Evolutionary conservation across 169 alveolate species (phyloP).

Genomic region (Eimeria acervulina): DNA sequence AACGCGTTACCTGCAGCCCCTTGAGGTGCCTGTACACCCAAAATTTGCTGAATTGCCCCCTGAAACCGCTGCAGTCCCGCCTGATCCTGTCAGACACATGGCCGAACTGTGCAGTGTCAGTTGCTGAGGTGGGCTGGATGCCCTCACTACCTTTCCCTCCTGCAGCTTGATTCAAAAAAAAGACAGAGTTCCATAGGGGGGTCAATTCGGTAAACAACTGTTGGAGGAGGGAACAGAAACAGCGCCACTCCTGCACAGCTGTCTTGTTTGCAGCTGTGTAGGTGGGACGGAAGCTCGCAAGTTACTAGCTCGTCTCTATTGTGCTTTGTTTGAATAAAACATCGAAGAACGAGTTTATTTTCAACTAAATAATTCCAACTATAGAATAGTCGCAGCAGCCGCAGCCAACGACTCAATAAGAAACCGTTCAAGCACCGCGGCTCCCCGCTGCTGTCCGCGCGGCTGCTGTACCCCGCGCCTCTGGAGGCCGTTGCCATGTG

Average conservation of each 20-base stretch:
- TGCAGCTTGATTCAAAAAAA: background rate
- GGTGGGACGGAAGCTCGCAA: slow-evolving; percentile 1
- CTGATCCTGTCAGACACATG: slow-evolving; percentile 13
- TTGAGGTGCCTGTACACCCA: background rate
- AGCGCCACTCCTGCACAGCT: slow-evolving; percentile 3
- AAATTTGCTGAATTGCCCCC: background rate
- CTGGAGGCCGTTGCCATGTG: slow-evolving; percentile 36
- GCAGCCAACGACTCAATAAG: background rate
- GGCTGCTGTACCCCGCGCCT: slow-evolving; percentile 76
- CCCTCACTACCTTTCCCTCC: slow-evolving; percentile 24
- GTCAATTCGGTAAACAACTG: background rate
- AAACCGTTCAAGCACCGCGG: background rate
- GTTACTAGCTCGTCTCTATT: background rate
- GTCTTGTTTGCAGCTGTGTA: background rate
- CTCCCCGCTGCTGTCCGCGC: slow-evolving; percentile 76
- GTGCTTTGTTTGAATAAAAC: background rate
- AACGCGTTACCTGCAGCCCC: background rate
- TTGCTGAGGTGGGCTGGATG: background rate
- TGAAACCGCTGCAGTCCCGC: background rate
- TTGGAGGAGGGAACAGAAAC: background rate
- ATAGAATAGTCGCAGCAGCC: background rate
- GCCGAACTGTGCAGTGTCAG: slow-evolving; percentile 19
- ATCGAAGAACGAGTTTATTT: background rate
- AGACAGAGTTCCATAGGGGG: background rate
- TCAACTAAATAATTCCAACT: background rate